Percentiles rank a stretch among this genome's conserved stretches.
These are phyloP conservation scores for Pleurotus tuber-regium DNA, from an alignment of 768 basidiomycete species.

Conservation along the genomic window DNA sequence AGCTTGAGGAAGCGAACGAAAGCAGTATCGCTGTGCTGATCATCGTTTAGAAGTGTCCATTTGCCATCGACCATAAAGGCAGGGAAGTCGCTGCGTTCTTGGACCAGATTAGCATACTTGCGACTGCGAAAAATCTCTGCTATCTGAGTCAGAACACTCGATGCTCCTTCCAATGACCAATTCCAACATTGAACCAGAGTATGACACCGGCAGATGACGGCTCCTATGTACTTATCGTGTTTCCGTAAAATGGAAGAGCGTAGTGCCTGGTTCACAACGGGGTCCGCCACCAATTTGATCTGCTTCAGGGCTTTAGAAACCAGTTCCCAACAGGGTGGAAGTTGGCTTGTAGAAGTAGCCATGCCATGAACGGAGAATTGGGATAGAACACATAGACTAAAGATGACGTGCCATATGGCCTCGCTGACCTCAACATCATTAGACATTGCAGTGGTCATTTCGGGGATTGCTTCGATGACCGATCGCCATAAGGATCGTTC, in stretches of 20 bases:
- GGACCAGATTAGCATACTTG: slow-evolving; percentile 68
- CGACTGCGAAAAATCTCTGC: slow-evolving; percentile 75
- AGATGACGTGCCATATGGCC: slow-evolving; percentile 65
- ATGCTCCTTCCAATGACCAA: slow-evolving; percentile 65
- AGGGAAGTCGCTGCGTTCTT: slow-evolving; percentile 65
- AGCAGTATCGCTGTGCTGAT: slow-evolving; percentile 60
- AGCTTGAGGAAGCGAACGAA: slow-evolving; percentile 83
- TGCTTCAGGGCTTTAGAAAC: slow-evolving; percentile 54
- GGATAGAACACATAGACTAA: slow-evolving; percentile 69
- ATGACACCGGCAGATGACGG: slow-evolving; percentile 71
- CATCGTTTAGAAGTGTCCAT: slow-evolving; percentile 47
- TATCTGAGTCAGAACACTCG: slow-evolving; percentile 58
- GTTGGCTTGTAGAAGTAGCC: slow-evolving; percentile 28
- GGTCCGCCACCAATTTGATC: slow-evolving; percentile 54
- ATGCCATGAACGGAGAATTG: slow-evolving; percentile 67
- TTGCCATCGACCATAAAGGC: slow-evolving; percentile 61
- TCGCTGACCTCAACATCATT: slow-evolving; percentile 58
- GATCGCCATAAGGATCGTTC: slow-evolving; percentile 45
- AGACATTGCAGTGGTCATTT: slow-evolving; percentile 14
- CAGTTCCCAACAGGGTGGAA: slow-evolving; percentile 66
- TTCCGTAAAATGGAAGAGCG: slow-evolving; percentile 39
- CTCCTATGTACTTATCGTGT: slow-evolving; percentile 68
- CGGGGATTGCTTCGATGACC: slow-evolving; percentile 30
- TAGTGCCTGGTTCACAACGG: slow-evolving; percentile 37
- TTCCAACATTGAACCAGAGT: slow-evolving; percentile 72